Percentiles rank a stretch among this genome's conserved stretches.
phyloP scores from a whole-genome alignment of 805 yeast genomes.

The Kluyveromyces dobzhanskii region DNA sequence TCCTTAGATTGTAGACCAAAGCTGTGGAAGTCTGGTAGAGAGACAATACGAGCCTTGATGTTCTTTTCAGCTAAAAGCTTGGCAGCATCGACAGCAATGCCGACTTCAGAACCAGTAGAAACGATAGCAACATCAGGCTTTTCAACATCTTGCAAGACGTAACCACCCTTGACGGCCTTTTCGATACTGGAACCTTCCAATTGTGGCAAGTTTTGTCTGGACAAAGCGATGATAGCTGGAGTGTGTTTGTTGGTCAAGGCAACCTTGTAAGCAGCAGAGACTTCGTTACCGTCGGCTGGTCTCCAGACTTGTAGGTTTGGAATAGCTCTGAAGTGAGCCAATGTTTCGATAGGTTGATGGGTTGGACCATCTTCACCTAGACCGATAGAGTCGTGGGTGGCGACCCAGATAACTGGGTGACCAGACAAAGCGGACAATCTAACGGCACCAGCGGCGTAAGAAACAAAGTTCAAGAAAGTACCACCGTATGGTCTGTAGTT shows the following conservation, averaged over 20 bases:
- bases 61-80: conserved; percentile 59
- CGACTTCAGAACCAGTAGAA: conserved; percentile 91
- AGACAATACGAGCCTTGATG: conserved; percentile 72
- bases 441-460: conserved; percentile 80
- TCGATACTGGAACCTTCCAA: conserved; percentile 87
- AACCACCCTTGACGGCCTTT: conserved; percentile 93
- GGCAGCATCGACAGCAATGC: conserved; percentile 73
- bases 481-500: conserved; percentile 90
- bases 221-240: conserved; percentile 67
- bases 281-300: conserved; percentile 90
- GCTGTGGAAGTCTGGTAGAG: conserved; percentile 86
- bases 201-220: conserved; percentile 89
- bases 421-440: conserved; percentile 79
- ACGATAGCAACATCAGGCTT: conserved; percentile 67
- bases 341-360: conserved; percentile 85
- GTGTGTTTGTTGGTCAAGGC: conserved; percentile 55
- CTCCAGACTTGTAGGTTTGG: conserved; percentile 84
- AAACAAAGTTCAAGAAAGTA: conserved; percentile 90
- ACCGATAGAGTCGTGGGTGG: conserved; percentile 86
- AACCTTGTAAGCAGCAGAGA: conserved; percentile 69
- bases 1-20: conserved; percentile 77
- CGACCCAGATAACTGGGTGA: conserved; percentile 79
- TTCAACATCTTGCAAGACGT: conserved; percentile 53
- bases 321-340: conserved; percentile 77
- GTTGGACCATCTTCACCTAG: conserved; percentile 93